Percentiles rank a stretch among this genome's conserved stretches.
phyloP scores from a whole-genome alignment of 2,329 filamentous ascomycete species.

The Scytalidium sp. region DNA sequence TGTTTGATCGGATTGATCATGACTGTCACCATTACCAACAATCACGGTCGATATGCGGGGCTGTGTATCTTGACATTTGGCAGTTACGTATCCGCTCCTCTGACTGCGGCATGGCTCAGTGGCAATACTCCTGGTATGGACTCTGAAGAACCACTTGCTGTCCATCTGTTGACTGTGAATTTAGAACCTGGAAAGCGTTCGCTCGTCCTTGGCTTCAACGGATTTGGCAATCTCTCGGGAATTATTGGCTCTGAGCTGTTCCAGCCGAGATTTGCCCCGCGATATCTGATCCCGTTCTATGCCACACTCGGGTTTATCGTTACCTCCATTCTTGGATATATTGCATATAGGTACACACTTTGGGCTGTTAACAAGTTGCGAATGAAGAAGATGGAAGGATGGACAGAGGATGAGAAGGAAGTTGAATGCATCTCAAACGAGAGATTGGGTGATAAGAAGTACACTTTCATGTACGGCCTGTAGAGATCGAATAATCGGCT shows the following conservation, averaged over 20 bases:
- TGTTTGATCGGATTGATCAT: constrained; percentile 25
- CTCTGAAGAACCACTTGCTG: not conserved
- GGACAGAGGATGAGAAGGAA: constrained; percentile 20
- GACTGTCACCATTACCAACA: constrained; percentile 18
- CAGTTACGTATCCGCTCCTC: constrained; percentile 28
- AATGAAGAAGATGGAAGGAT: constrained; percentile 14
- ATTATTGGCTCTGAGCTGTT: constrained; percentile 29
- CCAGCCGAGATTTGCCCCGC: constrained; percentile 27
- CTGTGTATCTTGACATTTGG: constrained; percentile 31
- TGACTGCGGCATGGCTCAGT: constrained; percentile 31
- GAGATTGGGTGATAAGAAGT: constrained; percentile 26
- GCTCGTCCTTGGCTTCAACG: constrained; percentile 32
- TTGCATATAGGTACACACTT: constrained; percentile 26
- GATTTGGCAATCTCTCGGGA: constrained; percentile 32
- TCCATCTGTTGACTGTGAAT: not conserved
- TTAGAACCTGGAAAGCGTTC: constrained; percentile 26
- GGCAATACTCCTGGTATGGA: constrained; percentile 24
- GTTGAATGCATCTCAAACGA: constrained; percentile 15
- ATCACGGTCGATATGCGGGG: constrained; percentile 20
- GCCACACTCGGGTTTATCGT: constrained; percentile 29
- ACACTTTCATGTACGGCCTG: constrained; percentile 27
- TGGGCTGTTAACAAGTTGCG: constrained; percentile 20
- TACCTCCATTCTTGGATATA: constrained; percentile 27
- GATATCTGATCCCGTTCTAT: constrained; percentile 29
- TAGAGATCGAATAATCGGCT: too few relatives aligned